These are phyloP conservation scores for Pseudocercospora musae DNA, from an alignment of 2,329 filamentous ascomycete genomes.

Conservation along the genomic window DNA sequence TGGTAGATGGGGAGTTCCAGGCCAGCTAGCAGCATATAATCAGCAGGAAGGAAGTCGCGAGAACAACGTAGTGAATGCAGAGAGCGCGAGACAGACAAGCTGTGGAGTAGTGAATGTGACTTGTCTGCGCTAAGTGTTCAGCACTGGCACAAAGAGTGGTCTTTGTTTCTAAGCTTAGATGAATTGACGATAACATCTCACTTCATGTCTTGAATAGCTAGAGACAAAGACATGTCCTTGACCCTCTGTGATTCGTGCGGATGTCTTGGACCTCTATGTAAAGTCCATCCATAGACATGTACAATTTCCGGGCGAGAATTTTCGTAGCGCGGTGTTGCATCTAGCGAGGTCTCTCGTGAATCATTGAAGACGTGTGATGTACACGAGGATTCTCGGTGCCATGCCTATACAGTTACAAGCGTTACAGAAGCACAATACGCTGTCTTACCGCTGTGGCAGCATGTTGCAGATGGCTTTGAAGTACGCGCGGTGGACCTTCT, in stretches of 20 bases:
- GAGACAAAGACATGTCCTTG: neutral
- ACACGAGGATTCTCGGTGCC: neutral
- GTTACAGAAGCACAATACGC: no score
- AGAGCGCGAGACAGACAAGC: neutral
- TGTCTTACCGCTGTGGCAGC: constrained; percentile 68
- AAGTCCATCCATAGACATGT: neutral
- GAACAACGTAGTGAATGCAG: neutral
- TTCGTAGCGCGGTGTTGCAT: no score
- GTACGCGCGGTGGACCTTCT: constrained; percentile 63
- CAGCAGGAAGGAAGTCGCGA: neutral
- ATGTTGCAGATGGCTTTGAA: constrained; percentile 76
- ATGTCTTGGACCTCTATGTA: neutral
- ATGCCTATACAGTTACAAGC: neutral
- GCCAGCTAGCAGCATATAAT: neutral
- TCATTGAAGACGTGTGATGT: neutral
- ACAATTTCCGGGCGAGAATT: neutral
- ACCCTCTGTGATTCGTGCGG: neutral
- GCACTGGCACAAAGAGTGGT: neutral
- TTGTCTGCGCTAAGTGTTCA: neutral
- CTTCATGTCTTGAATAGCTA: neutral
- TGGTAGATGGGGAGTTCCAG: neutral
- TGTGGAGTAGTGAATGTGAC: neutral
- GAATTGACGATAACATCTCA: neutral
- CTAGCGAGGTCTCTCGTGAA: neutral
- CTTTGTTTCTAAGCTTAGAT: neutral